phyloP scores from a whole-genome alignment of 106 monocot genomes.

The Cymbidium sinense region DNA sequence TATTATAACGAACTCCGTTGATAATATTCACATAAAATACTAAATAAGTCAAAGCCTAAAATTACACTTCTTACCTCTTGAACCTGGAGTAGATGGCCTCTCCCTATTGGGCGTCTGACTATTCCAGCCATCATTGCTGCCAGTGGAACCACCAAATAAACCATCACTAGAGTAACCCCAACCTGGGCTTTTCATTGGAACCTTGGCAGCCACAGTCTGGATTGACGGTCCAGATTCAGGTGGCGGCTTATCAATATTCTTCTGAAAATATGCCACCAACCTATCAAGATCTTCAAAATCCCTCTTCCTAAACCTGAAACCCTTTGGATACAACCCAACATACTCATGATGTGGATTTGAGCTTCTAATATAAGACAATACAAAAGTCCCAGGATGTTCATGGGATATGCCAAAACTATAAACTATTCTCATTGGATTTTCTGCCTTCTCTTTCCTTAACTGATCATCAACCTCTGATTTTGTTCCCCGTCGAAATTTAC shows the following conservation, averaged over 20 bases:
- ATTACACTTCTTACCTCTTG: slow-evolving; percentile 37
- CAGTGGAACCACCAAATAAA: slow-evolving; percentile 20
- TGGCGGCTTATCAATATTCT: slow-evolving; percentile 62
- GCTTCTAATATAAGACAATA: slow-evolving; percentile 78
- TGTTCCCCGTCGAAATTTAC: slow-evolving; percentile 71
- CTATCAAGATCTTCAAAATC: slow-evolving; percentile 80
- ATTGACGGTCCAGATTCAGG: slow-evolving; percentile 42
- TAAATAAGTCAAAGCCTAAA: not conserved
- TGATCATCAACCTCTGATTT: slow-evolving; percentile 64
- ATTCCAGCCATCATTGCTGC: slow-evolving; percentile 44
- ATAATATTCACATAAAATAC: not conserved
- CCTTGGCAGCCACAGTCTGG: slow-evolving; percentile 69
- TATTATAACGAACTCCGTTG: not conserved
- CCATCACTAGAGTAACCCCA: slow-evolving; percentile 37
- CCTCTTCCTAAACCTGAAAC: slow-evolving; percentile 77
- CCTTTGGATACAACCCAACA: slow-evolving; percentile 87
- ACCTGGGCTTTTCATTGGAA: slow-evolving; percentile 71
- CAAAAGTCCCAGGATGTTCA: slow-evolving; percentile 90
- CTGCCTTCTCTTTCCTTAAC: slow-evolving; percentile 65
- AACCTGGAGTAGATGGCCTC: slow-evolving; percentile 33
- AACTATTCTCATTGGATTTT: slow-evolving; percentile 79
- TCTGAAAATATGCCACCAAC: slow-evolving; percentile 80
- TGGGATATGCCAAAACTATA: slow-evolving; percentile 91
- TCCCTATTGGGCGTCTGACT: slow-evolving; percentile 41
- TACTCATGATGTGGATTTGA: slow-evolving; percentile 92